Conservation (phyloP, 1,284 basidiomycete species). For the Austroboletus rostrupii region DNA sequence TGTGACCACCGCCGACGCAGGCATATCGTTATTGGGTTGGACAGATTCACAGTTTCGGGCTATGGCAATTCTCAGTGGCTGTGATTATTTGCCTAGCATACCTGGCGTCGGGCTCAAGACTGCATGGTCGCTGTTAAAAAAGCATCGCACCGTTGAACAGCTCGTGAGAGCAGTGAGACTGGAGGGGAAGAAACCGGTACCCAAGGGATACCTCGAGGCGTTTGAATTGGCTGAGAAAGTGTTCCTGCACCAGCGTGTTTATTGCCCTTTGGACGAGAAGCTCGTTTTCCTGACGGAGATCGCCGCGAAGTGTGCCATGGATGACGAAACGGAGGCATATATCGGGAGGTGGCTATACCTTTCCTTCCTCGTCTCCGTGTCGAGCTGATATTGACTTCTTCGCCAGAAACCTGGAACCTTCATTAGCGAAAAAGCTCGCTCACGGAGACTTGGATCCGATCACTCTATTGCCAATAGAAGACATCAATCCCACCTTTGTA, state of each 20-base stretch:
- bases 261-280: slow-evolving; percentile 64
- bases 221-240: slow-evolving; percentile 84
- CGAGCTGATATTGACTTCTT: slow-evolving; percentile 13
- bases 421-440: slow-evolving; percentile 65
- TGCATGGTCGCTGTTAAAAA: slow-evolving; percentile 79
- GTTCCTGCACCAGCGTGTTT: slow-evolving; percentile 93
- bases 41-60: slow-evolving; percentile 84
- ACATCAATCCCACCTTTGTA: slow-evolving; percentile 71
- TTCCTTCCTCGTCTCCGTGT: slow-evolving; percentile 1
- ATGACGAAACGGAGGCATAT: slow-evolving; percentile 63
- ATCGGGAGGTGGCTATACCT: slow-evolving; percentile 60
- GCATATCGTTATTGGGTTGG: slow-evolving; percentile 85
- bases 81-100: slow-evolving; percentile 95
- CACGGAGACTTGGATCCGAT: slow-evolving; percentile 78
- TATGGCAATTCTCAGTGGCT: slow-evolving; percentile 97
- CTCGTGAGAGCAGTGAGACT: slow-evolving; percentile 77
- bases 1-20: slow-evolving; percentile 51
- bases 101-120: slow-evolving; percentile 94
- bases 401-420: slow-evolving; percentile 54
- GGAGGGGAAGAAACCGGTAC: slow-evolving; percentile 85
- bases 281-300: slow-evolving; percentile 70
- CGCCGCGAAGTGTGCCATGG: slow-evolving; percentile 49
- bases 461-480: slow-evolving; percentile 66
- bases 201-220: slow-evolving; percentile 70
- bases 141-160: slow-evolving; percentile 85